These are phyloP conservation scores for Mycena belliarum DNA, from an alignment of 768 basidiomycete genomes.

Conservation along the genomic window DNA sequence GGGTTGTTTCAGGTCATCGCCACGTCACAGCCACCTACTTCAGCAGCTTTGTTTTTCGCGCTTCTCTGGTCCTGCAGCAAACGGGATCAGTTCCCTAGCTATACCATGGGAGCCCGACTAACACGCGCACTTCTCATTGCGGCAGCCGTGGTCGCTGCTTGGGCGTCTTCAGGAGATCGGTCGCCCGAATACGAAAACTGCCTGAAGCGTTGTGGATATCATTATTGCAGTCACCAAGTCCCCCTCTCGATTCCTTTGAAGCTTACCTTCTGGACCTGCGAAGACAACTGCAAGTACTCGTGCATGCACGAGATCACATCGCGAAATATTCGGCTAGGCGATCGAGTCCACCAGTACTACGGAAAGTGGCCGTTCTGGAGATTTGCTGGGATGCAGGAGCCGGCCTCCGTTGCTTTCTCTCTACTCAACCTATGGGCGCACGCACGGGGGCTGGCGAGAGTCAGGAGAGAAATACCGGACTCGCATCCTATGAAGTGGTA, in stretches of 20 bases:
- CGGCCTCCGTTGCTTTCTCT: slow-evolving; percentile 88
- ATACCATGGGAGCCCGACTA: neutral
- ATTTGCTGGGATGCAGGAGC: slow-evolving; percentile 88
- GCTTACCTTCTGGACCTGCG: slow-evolving; percentile 84
- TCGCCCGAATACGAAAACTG: slow-evolving; percentile 55
- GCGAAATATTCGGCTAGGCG: slow-evolving; percentile 42
- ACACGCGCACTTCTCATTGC: neutral
- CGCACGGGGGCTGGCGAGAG: slow-evolving; percentile 51
- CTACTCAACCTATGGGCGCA: slow-evolving; percentile 84
- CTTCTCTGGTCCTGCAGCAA: too few relatives aligned
- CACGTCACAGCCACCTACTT: too few relatives aligned
- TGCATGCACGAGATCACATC: slow-evolving; percentile 86
- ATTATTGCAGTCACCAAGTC: slow-evolving; percentile 40
- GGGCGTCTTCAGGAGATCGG: slow-evolving; percentile 67
- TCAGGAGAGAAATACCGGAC: slow-evolving; percentile 48
- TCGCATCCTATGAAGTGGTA: slow-evolving; percentile 70
- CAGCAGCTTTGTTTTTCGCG: too few relatives aligned
- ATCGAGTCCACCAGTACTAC: slow-evolving; percentile 72
- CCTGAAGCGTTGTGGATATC: slow-evolving; percentile 42
- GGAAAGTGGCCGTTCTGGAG: slow-evolving; percentile 99
- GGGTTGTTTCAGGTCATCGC: too few relatives aligned
- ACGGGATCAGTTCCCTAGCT: too few relatives aligned
- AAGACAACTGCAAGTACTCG: slow-evolving; percentile 83
- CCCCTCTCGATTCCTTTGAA: slow-evolving; percentile 55
- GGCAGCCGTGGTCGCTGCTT: slow-evolving; percentile 2